These are phyloP conservation scores for Heracleum sosnowskyi DNA, from an alignment of 129 eudicot species.

Conservation along the genomic window DNA sequence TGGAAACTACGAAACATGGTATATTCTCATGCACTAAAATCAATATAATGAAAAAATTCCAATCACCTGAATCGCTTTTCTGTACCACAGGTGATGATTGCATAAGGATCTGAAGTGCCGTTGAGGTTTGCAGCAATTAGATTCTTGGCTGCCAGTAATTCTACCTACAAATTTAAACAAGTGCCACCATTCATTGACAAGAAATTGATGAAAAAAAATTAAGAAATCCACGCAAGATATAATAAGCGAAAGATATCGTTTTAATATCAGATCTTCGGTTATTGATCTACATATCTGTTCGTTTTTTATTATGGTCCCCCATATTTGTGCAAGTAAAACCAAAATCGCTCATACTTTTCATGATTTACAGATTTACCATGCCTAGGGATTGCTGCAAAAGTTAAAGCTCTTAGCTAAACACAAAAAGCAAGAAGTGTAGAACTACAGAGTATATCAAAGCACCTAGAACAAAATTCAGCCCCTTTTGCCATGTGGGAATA, in stretches of 20 bases:
- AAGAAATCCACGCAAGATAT: neutral
- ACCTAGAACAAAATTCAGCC: neutral
- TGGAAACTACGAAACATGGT: neutral
- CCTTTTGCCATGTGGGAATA: neutral
- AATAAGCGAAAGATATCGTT: no score
- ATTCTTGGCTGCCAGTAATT: slow-evolving; percentile 88
- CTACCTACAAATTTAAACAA: slow-evolving; percentile 41
- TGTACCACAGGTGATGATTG: slow-evolving; percentile 89
- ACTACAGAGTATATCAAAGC: neutral
- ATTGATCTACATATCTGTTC: neutral
- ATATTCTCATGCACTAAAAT: neutral
- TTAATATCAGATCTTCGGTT: neutral
- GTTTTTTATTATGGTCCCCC: neutral
- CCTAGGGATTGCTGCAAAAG: neutral
- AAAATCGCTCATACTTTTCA: neutral
- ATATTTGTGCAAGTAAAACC: neutral
- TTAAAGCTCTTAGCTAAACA: neutral
- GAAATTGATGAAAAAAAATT: neutral
- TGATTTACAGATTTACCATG: neutral
- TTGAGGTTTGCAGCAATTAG: slow-evolving; percentile 84
- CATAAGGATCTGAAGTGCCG: slow-evolving; percentile 99
- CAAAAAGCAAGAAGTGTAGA: neutral
- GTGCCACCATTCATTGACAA: slow-evolving; percentile 11
- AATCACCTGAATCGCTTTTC: slow-evolving; percentile 93
- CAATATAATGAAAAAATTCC: neutral